Evolutionary conservation across 495 filamentous ascomycete genomes (phyloP), one percentile per base, ranked within the genome.

Genomic region (Acidomyces sp.): DNA sequence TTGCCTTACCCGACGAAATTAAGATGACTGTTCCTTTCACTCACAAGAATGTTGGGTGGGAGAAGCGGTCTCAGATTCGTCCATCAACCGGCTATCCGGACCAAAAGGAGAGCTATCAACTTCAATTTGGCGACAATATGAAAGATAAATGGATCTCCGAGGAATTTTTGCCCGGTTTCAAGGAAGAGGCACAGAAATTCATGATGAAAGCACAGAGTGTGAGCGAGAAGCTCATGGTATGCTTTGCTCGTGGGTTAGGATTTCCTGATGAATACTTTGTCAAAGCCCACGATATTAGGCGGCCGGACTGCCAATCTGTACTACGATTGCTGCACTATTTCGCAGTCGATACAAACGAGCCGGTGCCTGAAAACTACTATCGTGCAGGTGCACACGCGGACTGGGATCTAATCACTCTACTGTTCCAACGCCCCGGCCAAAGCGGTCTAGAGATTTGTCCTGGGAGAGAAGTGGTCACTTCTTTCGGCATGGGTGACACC

Each of bases 391-490:
- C 75, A 37, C 77, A 80, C 54, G 69, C 72, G 0, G 77, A 79
- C 49, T 78, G 69, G 65, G 74, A 69, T 15, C 42, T 72, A 73
- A 49, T 79, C 18, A 78, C 77, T 6, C 55, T 81, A 43, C 63
- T 80, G n/a, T 78, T 78, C 55, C 77, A 80, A 55, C 66, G 67
- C 13, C 62, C 69, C 2, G 74, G 74, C 0, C 70, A 80, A 57
- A 65, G 62, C 43, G 75, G 75, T 4, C 59, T 80, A 6, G 76
- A 80, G 54, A 74, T 80, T 27, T 81, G 75, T 49, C 77, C 75
- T 0, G 75, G 75, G 1, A 60, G 77, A 10, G 77, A 82, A 50
- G 64, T 62, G 1, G 68, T 72, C 15, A 75, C 72, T 0, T 60
- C 68, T 19, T 79, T 77, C 41, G 72, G 67, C 3, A 64, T 67